Percentiles rank a stretch among this genome's conserved stretches.
Evolutionary conservation across 1,284 basidiomycete species (phyloP).

Genomic region (Cryptococcus wingfieldii): DNA sequence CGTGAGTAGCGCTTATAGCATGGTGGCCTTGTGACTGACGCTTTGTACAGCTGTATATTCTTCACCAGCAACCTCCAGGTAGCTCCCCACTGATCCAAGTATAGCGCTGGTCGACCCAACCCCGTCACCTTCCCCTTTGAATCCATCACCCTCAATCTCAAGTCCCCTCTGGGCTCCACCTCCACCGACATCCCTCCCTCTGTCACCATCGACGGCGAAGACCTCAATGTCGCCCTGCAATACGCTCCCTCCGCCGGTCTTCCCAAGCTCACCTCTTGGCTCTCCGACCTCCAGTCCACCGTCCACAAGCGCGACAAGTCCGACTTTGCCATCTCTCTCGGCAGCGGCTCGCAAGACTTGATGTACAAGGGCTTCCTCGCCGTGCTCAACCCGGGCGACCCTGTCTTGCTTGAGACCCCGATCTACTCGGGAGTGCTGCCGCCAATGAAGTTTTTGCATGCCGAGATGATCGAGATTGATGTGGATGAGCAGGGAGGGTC

Average conservation of each 20-base stretch:
- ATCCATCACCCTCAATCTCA: constrained; percentile 58
- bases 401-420: constrained; percentile 78
- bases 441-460: constrained; percentile 32
- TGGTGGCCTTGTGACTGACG: no score
- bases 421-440: constrained; percentile 63
- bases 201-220: constrained; percentile 55
- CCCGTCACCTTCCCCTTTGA: constrained; percentile 84
- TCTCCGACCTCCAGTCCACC: constrained; percentile 62
- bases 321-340: constrained; percentile 70
- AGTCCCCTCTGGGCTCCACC: constrained; percentile 47
- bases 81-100: background rate
- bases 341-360: constrained; percentile 81
- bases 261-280: constrained; percentile 60
- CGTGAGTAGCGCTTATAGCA: constrained; percentile 46
- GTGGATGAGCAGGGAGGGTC: constrained; percentile 74
- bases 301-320: constrained; percentile 57
- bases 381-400: constrained; percentile 73
- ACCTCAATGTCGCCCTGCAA: constrained; percentile 65
- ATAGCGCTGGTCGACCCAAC: constrained; percentile 64
- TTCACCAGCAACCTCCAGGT: no score
- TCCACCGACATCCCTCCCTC: constrained; percentile 50
- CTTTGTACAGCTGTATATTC: no score
- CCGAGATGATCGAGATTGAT: constrained; percentile 68
- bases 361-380: constrained; percentile 67
- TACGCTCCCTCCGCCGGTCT: constrained; percentile 74